Base-by-base conservation (phyloP, 129 eudicot species). In the Apium graveolens region DNA sequence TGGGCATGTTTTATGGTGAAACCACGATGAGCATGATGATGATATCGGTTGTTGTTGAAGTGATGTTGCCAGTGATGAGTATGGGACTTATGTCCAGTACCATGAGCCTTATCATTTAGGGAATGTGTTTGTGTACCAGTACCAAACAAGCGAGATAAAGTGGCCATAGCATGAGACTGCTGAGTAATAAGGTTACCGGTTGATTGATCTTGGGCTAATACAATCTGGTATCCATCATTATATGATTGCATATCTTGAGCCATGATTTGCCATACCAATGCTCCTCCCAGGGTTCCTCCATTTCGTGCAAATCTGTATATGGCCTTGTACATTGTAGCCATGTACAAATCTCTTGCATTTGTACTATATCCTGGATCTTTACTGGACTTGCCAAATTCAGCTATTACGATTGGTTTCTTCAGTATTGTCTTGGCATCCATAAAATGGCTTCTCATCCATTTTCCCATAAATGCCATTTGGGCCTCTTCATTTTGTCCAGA, bases 191-290 rank as follows among this genome's bases (percentile, higher is more conserved):
- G 70, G 65, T 72, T 60, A 0, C 69, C 81, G 0, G 90, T 91
- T 1, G 97, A 79, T 0, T 88, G 92, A 57, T 62, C 82, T 29
- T 87, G 80, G 0, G 90, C 68, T 78, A 91, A 65, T 8, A 86
- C 78, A 20, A 91, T 86, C 51, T 81, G 84, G 18, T 91, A 91
- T 10, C 97, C 97, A 35, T 91, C 97, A 2, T 78, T 5, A 71
- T 85, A 91, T 1, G 84, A 34, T 44, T 71, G 84, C 97, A 91
- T 91, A 17, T 89, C 91, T 8, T 86, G 80, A 0, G 89, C 94
- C 88, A 87, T 70, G 24, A 91, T 65, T 65, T 87, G 97, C 97
- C 97, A 91, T 24, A 89, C 90, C 76, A 91, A 78, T 42, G 49
- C 90, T 84, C 97, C 97, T 10, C 90, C 82, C 20, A 89, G 70